phyloP scores from a whole-genome alignment of 2,329 filamentous ascomycete species.

The Pseudogymnoascus sp. region DNA sequence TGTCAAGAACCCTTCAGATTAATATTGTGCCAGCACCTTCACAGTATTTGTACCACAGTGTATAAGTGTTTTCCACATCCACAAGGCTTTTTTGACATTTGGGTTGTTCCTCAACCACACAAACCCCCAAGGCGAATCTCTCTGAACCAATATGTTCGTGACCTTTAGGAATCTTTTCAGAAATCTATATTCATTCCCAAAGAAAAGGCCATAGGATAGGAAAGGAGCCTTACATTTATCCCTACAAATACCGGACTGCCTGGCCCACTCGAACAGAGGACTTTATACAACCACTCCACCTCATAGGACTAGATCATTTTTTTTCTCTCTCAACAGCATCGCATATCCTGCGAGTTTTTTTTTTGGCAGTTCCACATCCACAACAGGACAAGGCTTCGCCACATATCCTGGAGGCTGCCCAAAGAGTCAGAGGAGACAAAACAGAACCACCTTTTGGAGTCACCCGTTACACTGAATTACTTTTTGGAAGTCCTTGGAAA shows the following conservation, averaged over 20 bases:
- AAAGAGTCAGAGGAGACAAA: constrained; percentile 4
- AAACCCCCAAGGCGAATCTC: not conserved
- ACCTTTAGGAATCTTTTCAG: constrained; percentile 5
- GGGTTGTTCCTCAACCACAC: constrained; percentile 4
- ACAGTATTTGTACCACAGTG: constrained; percentile 4
- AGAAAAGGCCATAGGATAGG: constrained; percentile 4
- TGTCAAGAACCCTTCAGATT: not conserved
- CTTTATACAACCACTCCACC: not conserved
- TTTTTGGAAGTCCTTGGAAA: not conserved
- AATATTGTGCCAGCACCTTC: constrained; percentile 2
- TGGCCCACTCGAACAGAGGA: constrained; percentile 1
- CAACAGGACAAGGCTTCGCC: constrained; percentile 5
- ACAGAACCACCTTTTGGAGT: constrained; percentile 1
- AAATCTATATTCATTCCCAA: constrained; percentile 6
- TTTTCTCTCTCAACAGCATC: constrained; percentile 9
- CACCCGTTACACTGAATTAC: not conserved
- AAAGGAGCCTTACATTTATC: constrained; percentile 8
- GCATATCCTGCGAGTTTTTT: constrained; percentile 9
- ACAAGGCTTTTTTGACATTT: not conserved
- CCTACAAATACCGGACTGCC: constrained; percentile 3
- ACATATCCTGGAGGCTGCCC: constrained; percentile 4
- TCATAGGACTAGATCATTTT: not conserved
- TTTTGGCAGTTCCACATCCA: constrained; percentile 10
- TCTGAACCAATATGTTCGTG: constrained; percentile 9
- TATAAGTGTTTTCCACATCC: constrained; percentile 9